Base-by-base conservation (phyloP, 768 basidiomycete genomes). In the Naematelia encephala region DNA sequence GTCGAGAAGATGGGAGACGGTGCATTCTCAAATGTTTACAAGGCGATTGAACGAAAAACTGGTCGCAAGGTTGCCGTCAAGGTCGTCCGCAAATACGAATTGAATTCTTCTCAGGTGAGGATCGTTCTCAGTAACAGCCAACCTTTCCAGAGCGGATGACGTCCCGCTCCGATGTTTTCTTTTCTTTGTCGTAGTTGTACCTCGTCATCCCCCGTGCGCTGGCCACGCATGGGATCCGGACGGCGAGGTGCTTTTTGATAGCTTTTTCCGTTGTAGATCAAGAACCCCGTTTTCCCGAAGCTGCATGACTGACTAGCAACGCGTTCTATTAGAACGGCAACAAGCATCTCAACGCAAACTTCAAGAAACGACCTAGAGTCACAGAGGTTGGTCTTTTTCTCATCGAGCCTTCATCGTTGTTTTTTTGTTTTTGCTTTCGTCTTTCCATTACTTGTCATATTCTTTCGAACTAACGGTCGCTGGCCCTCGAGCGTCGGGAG, bases 11-110 rank as follows among this genome's bases (percentile, higher is more conserved):
- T 79, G 78, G 78, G 78, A 27, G 78, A 79, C 69, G 94, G 94
- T 60, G 94, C 94, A 44, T 99, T 99, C 77, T 97, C 93, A n/a
- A 91, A 96, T 73, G 94, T 99, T 8, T 99, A 94, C 82, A 90
- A 89, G 75, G 94, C 91, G 13, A 68, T 87, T 55, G 89, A 97
- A 74, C 81, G 84, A 49, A 80, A 81, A 34, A 87, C 86, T 11
- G 86, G 86, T 43, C 82, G 86, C 70, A 87, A 86, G 76, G 87
- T 92, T 45, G 93, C 93, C 64, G 87, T 86, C 73, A 87, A 86
- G 77, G 87, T 92, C 42, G 93, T 93, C 68, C 86, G 92, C 87
- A 75, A 66, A 83, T 82, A 55, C 57, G 63, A 61, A 45, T n/a
- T 54, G 26, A 62, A 63, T 56, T 68, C 64, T 49, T 67, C 69